A percentile compares a stretch with the other conserved stretches of the same genome.
Conservation (phyloP, 106 monocot species). For the Acanthochlamys bracteata region DNA sequence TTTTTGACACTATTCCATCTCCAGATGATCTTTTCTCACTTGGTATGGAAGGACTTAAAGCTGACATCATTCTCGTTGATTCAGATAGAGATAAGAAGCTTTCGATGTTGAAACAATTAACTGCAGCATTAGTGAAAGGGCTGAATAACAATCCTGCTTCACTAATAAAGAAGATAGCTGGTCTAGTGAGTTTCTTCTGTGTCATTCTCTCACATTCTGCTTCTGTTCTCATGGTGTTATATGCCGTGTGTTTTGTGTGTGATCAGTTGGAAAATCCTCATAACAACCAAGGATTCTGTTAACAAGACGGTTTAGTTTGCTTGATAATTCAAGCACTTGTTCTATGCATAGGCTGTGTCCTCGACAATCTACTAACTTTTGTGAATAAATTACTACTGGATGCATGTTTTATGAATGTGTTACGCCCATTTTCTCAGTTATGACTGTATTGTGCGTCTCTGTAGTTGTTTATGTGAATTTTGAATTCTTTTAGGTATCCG, state of each 20-base stretch:
- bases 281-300: too few relatives aligned
- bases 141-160: constrained; percentile 59
- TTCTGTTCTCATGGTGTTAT: neutral
- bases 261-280: too few relatives aligned
- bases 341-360: too few relatives aligned
- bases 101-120: constrained; percentile 83
- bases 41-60: constrained; percentile 65
- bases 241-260: too few relatives aligned
- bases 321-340: too few relatives aligned
- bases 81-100: constrained; percentile 91
- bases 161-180: constrained; percentile 88
- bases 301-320: too few relatives aligned
- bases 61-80: constrained; percentile 95
- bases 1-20: constrained; percentile 74
- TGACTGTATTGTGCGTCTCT: too few relatives aligned
- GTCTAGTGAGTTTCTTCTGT: constrained; percentile 57
- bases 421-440: too few relatives aligned
- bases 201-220: neutral
- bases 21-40: constrained; percentile 70
- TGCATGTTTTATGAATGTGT: too few relatives aligned
- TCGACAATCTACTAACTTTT: too few relatives aligned
- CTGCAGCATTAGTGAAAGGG: constrained; percentile 84
- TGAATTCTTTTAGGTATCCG: constrained; percentile 48
- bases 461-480: neutral
- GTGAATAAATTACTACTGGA: too few relatives aligned